These are phyloP conservation scores for Ambrosia hybrid DNA, from an alignment of 140 eudicot genomes.

Conservation along the genomic window DNA sequence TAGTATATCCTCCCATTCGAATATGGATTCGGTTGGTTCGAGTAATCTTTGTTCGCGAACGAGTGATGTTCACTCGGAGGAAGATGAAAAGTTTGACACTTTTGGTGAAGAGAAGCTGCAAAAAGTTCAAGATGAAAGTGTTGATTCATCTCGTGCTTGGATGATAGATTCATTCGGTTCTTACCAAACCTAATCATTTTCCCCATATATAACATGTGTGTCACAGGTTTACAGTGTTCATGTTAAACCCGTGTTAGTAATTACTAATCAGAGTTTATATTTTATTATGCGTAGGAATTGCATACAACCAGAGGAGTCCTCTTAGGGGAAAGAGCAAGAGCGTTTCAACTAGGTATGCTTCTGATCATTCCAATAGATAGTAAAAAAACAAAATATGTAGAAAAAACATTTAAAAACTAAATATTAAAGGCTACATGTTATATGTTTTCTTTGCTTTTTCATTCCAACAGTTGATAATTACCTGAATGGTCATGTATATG, in stretches of 20 bases:
- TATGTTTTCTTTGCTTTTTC: neutral
- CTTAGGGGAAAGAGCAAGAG: constrained; percentile 87
- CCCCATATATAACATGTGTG: no score
- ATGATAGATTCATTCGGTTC: constrained; percentile 33
- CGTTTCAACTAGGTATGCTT: constrained; percentile 79
- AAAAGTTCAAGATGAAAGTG: constrained; percentile 30
- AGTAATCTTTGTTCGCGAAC: neutral
- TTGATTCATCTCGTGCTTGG: constrained; percentile 28
- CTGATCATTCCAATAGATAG: neutral
- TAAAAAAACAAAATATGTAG: neutral
- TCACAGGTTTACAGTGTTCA: no score
- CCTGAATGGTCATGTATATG: no score
- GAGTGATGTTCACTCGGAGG: constrained; percentile 15
- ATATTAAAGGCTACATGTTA: neutral
- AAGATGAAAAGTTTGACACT: constrained; percentile 22
- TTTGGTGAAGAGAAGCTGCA: constrained; percentile 20
- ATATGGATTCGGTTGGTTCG: constrained; percentile 9
- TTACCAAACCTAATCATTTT: no score
- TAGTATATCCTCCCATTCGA: neutral
- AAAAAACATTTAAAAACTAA: neutral
- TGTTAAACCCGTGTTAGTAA: constrained; percentile 6
- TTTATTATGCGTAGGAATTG: constrained; percentile 53
- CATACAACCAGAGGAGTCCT: constrained; percentile 92
- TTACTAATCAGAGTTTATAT: neutral
- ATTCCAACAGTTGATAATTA: no score